Percentiles rank a stretch among this genome's conserved stretches.
Conservation (phyloP, 805 yeast species). For the Yarrowia phangngaensis region DNA sequence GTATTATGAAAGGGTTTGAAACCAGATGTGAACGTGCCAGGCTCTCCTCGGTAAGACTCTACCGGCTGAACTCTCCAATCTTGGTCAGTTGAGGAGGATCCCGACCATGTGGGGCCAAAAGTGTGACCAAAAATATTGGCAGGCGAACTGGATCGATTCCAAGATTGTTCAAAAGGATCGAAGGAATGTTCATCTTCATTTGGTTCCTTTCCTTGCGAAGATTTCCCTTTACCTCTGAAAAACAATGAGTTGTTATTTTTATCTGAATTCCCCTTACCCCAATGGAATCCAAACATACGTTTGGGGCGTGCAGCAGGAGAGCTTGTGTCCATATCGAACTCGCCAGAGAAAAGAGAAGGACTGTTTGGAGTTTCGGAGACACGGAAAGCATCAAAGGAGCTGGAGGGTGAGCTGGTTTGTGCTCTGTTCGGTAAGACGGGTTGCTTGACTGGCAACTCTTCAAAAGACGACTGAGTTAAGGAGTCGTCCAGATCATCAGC, state of each 20-base stretch:
- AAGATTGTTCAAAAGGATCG: constrained; percentile 17
- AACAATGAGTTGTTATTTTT: constrained; percentile 5
- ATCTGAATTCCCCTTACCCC: neutral
- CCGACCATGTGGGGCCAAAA: constrained; percentile 17
- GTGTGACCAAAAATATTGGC: constrained; percentile 9
- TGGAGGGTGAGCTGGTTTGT: constrained; percentile 1
- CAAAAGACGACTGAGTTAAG: constrained; percentile 27
- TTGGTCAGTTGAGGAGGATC: constrained; percentile 1
- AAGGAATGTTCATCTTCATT: neutral
- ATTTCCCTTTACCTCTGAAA: constrained; percentile 11
- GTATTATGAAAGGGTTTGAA: constrained; percentile 9
- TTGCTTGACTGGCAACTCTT: constrained; percentile 13
- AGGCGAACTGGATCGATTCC: constrained; percentile 13
- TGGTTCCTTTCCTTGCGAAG: constrained; percentile 1
- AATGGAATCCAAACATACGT: constrained; percentile 17
- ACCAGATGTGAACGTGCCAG: neutral
- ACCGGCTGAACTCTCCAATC: constrained; percentile 5
- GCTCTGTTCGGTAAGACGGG: constrained; percentile 1
- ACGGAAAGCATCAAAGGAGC: constrained; percentile 14
- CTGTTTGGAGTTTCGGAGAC: constrained; percentile 14
- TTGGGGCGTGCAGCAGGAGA: constrained; percentile 4
- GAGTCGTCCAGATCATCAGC: constrained; percentile 34
- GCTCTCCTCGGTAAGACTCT: neutral
- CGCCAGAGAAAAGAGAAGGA: neutral
- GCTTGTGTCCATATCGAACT: constrained; percentile 5